Evolutionary conservation across 768 basidiomycete genomes (phyloP).

Genomic region (Boletus subcaerulescens): DNA sequence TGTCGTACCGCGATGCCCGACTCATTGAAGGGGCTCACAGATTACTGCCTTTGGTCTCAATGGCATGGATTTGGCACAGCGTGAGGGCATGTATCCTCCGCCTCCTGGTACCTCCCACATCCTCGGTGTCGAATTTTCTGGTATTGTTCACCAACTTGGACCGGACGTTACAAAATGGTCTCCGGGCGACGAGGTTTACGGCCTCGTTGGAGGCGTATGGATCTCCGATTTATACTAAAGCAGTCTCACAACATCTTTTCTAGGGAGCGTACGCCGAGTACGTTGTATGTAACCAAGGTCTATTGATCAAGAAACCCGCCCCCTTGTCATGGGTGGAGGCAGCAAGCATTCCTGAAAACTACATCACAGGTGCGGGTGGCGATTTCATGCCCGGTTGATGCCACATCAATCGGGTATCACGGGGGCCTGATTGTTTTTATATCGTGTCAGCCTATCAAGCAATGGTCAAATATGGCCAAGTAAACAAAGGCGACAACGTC

Average conservation of each 20-base stretch:
- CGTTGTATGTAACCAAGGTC: slow-evolving; percentile 60
- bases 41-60: slow-evolving; percentile 86
- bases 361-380: slow-evolving; percentile 66
- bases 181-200: slow-evolving; percentile 71
- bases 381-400: slow-evolving; percentile 5
- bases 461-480: slow-evolving; percentile 61
- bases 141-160: slow-evolving; percentile 55
- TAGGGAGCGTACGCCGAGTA: slow-evolving; percentile 93
- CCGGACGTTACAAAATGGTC: slow-evolving; percentile 51
- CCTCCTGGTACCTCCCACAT: slow-evolving; percentile 74
- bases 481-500: slow-evolving; percentile 70
- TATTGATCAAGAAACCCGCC: slow-evolving; percentile 71
- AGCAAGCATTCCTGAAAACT: slow-evolving; percentile 85
- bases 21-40: slow-evolving; percentile 33
- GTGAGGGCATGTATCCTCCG: slow-evolving; percentile 70
- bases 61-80: slow-evolving; percentile 78
- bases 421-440: slow-evolving; percentile 2
- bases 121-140: slow-evolving; percentile 88
- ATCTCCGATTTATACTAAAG: slow-evolving; percentile 3
- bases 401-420: slow-evolving; percentile 1
- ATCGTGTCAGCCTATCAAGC: slow-evolving; percentile 53
- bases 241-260: background rate
- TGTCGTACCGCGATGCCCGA: background rate
- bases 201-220: slow-evolving; percentile 75
- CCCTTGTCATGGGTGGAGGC: slow-evolving; percentile 80